phyloP scores from a whole-genome alignment of 2,329 filamentous ascomycete species.

The Arthrobotrys sphaeroides region DNA sequence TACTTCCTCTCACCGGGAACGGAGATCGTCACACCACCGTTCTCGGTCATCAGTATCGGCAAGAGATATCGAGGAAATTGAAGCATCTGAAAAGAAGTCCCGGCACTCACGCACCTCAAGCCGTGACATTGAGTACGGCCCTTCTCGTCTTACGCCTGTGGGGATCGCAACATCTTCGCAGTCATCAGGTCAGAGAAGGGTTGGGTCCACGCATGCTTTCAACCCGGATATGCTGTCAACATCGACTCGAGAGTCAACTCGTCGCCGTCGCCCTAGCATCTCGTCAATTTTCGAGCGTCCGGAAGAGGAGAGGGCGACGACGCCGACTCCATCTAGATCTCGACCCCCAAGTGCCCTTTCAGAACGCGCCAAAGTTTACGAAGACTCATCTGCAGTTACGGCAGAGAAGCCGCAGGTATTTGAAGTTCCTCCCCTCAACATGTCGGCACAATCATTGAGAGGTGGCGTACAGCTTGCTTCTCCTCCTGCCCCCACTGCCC shows the following conservation, averaged over 20 bases:
- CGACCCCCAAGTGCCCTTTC: slow-evolving; percentile 34
- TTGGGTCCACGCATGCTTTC: slow-evolving; percentile 32
- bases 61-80: slow-evolving; percentile 28
- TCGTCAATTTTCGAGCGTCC: slow-evolving; percentile 46
- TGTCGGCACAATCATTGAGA: slow-evolving; percentile 54
- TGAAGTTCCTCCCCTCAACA: slow-evolving; percentile 54
- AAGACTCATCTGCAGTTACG: slow-evolving; percentile 52
- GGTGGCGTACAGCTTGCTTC: slow-evolving; percentile 55
- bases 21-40: slow-evolving; percentile 44
- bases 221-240: slow-evolving; percentile 37
- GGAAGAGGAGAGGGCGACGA: slow-evolving; percentile 48
- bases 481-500: slow-evolving; percentile 53
- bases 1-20: slow-evolving; percentile 42
- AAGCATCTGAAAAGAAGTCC: slow-evolving; percentile 30
- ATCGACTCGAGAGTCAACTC: slow-evolving; percentile 38
- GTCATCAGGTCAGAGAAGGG: slow-evolving; percentile 41
- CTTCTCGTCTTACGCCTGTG: slow-evolving; percentile 47
- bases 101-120: slow-evolving; percentile 41
- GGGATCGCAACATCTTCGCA: slow-evolving; percentile 52
- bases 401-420: slow-evolving; percentile 54
- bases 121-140: slow-evolving; percentile 39
- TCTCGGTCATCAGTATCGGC: slow-evolving; percentile 47
- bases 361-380: slow-evolving; percentile 38
- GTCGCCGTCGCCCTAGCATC: slow-evolving; percentile 43
- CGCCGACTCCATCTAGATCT: slow-evolving; percentile 34